phyloP scores from a whole-genome alignment of 2,329 filamentous ascomycete genomes.

The Diaporthe ampelina region DNA sequence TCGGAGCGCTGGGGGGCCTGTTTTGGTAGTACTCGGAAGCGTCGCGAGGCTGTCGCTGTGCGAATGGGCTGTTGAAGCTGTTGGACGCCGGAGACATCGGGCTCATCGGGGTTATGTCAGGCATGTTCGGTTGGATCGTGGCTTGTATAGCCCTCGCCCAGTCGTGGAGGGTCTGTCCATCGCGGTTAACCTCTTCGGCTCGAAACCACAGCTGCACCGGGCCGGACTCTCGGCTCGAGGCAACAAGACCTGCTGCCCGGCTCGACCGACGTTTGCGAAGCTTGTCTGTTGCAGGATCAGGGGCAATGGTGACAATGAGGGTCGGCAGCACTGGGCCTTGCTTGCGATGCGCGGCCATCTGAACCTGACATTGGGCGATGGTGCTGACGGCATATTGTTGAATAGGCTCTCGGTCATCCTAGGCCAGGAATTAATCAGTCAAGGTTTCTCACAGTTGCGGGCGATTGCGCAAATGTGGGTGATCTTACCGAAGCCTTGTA shows the following conservation, averaged over 20 bases:
- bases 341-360: conserved; percentile 72
- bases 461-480: not conserved
- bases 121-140: conserved; percentile 56
- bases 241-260: conserved; percentile 68
- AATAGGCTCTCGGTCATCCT: conserved; percentile 68
- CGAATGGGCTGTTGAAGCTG: conserved; percentile 68
- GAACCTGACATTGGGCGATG: conserved; percentile 70
- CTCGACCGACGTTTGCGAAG: conserved; percentile 75
- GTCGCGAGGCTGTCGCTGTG: conserved; percentile 56
- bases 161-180: conserved; percentile 63
- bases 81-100: conserved; percentile 68
- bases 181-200: conserved; percentile 64
- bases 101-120: conserved; percentile 59
- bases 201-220: conserved; percentile 70
- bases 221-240: conserved; percentile 63
- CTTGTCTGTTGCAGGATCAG: conserved; percentile 67
- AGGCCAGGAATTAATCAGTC: conserved; percentile 42
- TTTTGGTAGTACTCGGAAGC: conserved; percentile 55
- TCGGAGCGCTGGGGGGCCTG: conserved; percentile 60
- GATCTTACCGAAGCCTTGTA: conserved; percentile 58
- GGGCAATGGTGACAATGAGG: conserved; percentile 68
- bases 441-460: not conserved
- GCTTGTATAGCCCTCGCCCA: conserved; percentile 69
- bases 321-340: conserved; percentile 72
- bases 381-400: conserved; percentile 67